phyloP scores from a whole-genome alignment of 441 rosid genomes.

The Adansonia grandidieri region DNA sequence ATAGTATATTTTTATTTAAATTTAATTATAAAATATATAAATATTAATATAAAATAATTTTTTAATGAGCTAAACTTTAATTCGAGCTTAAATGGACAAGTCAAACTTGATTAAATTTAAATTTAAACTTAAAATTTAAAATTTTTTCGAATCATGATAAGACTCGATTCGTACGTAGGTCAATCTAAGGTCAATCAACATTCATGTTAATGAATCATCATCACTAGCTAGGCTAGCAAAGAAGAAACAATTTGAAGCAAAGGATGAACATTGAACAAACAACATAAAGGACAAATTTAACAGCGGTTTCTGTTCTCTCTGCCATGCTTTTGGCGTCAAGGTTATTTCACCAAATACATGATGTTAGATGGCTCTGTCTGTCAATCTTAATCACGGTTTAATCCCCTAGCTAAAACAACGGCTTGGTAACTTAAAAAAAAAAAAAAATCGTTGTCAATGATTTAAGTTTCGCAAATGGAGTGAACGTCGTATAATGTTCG shows the following conservation, averaged over 20 bases:
- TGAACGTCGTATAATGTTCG: not conserved
- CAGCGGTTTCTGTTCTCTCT: not conserved
- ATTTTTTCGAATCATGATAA: too few relatives aligned
- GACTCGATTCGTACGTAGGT: too few relatives aligned
- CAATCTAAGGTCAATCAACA: too few relatives aligned
- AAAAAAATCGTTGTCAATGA: not conserved
- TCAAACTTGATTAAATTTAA: too few relatives aligned
- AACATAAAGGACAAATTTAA: constrained; percentile 13
- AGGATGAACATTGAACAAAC: not conserved
- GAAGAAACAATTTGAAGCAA: not conserved
- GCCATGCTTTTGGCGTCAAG: not conserved
- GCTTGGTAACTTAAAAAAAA: not conserved
- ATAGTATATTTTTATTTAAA: too few relatives aligned
- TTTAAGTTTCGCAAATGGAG: not conserved
- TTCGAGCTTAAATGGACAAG: too few relatives aligned
- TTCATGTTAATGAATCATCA: too few relatives aligned
- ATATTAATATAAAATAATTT: too few relatives aligned
- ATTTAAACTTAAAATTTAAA: too few relatives aligned
- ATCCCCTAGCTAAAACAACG: not conserved
- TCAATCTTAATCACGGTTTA: not conserved
- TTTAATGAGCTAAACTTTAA: too few relatives aligned
- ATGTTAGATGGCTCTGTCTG: not conserved
- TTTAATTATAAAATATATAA: too few relatives aligned
- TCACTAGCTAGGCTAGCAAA: not conserved
- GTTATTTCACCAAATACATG: not conserved